A percentile compares a stretch with the other conserved stretches of the same genome.
Evolutionary conservation across 805 yeast genomes (phyloP).

Genomic region (Candida montana): DNA sequence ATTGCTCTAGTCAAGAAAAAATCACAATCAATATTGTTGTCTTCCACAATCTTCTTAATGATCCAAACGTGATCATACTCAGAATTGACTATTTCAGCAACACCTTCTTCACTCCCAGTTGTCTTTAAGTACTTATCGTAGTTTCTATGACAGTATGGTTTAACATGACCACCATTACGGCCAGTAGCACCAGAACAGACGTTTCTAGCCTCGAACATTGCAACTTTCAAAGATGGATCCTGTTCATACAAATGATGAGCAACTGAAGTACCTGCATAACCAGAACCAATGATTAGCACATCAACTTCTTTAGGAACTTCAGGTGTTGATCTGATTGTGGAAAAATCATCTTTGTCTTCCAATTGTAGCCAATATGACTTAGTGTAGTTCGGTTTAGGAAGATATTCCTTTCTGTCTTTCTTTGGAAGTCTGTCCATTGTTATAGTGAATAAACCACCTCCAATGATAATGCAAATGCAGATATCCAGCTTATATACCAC

Average conservation of each 20-base stretch:
- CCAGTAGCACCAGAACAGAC: slow-evolving; percentile 42
- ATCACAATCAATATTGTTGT: slow-evolving; percentile 34
- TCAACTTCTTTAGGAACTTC: slow-evolving; percentile 33
- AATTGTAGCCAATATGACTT: slow-evolving; percentile 17
- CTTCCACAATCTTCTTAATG: slow-evolving; percentile 29
- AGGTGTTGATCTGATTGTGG: slow-evolving; percentile 12
- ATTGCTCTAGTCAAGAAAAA: slow-evolving; percentile 30
- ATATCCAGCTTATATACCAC: too few species aligned
- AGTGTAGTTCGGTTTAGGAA: slow-evolving; percentile 17
- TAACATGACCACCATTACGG: slow-evolving; percentile 45
- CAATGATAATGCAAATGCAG: too few species aligned
- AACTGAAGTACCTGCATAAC: slow-evolving; percentile 39
- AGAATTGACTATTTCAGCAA: slow-evolving; percentile 33
- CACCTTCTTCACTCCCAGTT: slow-evolving; percentile 19
- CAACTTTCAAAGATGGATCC: slow-evolving; percentile 20
- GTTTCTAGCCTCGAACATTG: slow-evolving; percentile 38
- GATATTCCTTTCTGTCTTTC: slow-evolving; percentile 8
- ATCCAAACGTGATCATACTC: slow-evolving; percentile 32
- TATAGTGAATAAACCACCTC: background rate
- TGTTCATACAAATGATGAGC: slow-evolving; percentile 32
- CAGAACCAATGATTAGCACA: slow-evolving; percentile 39
- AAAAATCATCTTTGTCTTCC: slow-evolving; percentile 13
- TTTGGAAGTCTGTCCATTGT: background rate
- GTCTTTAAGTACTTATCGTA: slow-evolving; percentile 8
- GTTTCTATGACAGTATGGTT: slow-evolving; percentile 27